Percentiles rank a stretch among this genome's conserved stretches.
These are phyloP conservation scores for Fusarium tuaranense DNA, from an alignment of 2,329 filamentous ascomycete genomes.

Conservation along the genomic window DNA sequence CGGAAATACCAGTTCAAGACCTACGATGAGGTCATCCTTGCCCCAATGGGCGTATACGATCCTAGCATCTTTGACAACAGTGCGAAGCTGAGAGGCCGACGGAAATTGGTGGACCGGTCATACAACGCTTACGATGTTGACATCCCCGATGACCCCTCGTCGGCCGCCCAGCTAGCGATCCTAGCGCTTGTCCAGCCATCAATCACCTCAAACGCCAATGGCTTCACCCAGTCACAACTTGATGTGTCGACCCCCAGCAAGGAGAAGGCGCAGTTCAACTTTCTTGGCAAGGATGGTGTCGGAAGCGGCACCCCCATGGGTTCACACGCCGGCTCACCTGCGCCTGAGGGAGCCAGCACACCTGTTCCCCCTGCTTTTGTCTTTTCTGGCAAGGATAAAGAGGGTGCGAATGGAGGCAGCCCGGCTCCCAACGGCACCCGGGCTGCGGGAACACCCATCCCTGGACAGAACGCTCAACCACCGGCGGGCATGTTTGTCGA, in stretches of 20 bases:
- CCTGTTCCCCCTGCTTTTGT: constrained; percentile 69
- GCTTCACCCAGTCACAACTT: constrained; percentile 55
- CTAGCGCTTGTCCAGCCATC: constrained; percentile 71
- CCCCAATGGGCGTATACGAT: constrained; percentile 94
- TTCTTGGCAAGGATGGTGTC: constrained; percentile 74
- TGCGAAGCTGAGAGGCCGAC: constrained; percentile 81
- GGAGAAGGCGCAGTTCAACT: constrained; percentile 75
- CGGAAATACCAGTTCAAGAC: constrained; percentile 96
- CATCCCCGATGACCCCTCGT: constrained; percentile 87
- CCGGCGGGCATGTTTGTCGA: constrained; percentile 64
- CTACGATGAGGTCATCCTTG: constrained; percentile 95
- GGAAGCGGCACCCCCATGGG: constrained; percentile 83
- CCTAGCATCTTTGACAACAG: constrained; percentile 88
- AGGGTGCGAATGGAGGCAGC: constrained; percentile 60
- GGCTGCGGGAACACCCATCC: constrained; percentile 59
- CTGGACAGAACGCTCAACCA: constrained; percentile 51
- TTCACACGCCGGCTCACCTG: constrained; percentile 89
- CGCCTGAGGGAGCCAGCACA: constrained; percentile 79
- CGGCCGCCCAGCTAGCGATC: constrained; percentile 81
- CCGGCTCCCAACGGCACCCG: constrained; percentile 65
- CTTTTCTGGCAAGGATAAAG: constrained; percentile 61
- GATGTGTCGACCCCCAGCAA: constrained; percentile 71
- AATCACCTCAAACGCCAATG: constrained; percentile 58
- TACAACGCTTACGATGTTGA: constrained; percentile 95
- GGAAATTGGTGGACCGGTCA: constrained; percentile 86